phyloP scores from a whole-genome alignment of 345 rosid genomes.

The Hypericum perforatum region DNA sequence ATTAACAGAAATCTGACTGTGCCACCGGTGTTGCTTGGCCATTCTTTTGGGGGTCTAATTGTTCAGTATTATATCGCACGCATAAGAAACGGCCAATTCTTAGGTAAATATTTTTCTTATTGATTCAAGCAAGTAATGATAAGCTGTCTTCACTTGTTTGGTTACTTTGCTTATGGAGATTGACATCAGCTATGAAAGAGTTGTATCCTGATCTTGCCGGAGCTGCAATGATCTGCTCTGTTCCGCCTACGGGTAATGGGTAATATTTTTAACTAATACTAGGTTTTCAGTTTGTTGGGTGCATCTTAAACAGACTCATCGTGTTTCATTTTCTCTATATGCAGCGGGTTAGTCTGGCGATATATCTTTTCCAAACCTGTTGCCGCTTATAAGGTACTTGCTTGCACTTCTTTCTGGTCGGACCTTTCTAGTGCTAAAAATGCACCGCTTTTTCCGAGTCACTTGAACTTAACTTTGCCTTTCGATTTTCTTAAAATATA shows the following conservation, averaged over 20 bases:
- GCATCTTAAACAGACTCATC: conserved; percentile 1
- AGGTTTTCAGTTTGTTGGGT: conserved; percentile 4
- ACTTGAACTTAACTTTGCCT: no score
- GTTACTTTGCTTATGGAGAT: conserved; percentile 12
- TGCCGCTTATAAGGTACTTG: conserved; percentile 70
- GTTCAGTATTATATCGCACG: conserved; percentile 69
- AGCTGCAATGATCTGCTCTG: conserved; percentile 71
- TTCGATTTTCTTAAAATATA: no score
- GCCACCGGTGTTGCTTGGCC: conserved; percentile 74
- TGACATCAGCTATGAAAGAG: conserved; percentile 25
- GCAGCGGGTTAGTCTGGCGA: conserved; percentile 77
- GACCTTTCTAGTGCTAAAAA: no score
- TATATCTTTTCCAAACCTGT: conserved; percentile 80
- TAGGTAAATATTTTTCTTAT: conserved; percentile 24
- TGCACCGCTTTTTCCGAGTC: no score
- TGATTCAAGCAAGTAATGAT: no score
- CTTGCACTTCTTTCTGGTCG: background rate
- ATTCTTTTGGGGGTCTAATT: conserved; percentile 86
- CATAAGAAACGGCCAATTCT: conserved; percentile 21
- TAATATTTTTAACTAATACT: conserved; percentile 15
- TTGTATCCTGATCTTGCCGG: conserved; percentile 54
- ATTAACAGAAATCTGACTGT: conserved; percentile 37
- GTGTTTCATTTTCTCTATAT: conserved; percentile 13
- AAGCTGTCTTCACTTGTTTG: background rate
- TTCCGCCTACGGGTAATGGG: conserved; percentile 94